Conservation (phyloP, 192 early-diverging fungal genomes). For the Coemansia reversa region DNA sequence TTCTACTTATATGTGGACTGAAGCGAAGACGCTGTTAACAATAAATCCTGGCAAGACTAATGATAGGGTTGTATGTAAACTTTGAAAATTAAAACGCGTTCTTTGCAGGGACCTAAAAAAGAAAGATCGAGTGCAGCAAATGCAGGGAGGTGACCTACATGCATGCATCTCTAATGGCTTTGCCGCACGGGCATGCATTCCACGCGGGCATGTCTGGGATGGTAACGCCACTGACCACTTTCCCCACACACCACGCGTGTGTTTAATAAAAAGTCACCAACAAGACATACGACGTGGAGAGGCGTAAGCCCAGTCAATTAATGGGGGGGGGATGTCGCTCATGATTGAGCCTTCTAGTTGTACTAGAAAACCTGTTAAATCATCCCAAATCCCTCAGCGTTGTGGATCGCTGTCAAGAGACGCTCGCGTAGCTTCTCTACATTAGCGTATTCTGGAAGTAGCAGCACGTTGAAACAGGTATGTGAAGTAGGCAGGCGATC, state of each 20-base stretch:
- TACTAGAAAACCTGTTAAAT: constrained; percentile 43
- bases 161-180: neutral
- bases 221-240: neutral
- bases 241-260: neutral
- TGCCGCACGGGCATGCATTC: neutral
- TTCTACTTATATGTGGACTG: neutral
- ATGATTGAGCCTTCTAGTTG: neutral
- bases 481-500: constrained; percentile 89
- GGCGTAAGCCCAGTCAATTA: neutral
- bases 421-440: constrained; percentile 78
- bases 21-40: neutral
- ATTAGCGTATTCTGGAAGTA: constrained; percentile 78
- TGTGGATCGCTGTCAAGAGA: constrained; percentile 75
- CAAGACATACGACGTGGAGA: neutral
- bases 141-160: neutral
- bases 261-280: neutral
- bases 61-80: neutral
- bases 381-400: constrained; percentile 80
- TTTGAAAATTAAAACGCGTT: neutral
- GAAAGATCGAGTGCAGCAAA: neutral
- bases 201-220: neutral
- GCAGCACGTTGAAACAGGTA: constrained; percentile 90
- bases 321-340: neutral
- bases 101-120: neutral
- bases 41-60: neutral